Evolutionary conservation across 176 grass and related monocot genomes (phyloP), one percentile per base, ranked within the genome.

Genomic region (Musa beccarii): DNA sequence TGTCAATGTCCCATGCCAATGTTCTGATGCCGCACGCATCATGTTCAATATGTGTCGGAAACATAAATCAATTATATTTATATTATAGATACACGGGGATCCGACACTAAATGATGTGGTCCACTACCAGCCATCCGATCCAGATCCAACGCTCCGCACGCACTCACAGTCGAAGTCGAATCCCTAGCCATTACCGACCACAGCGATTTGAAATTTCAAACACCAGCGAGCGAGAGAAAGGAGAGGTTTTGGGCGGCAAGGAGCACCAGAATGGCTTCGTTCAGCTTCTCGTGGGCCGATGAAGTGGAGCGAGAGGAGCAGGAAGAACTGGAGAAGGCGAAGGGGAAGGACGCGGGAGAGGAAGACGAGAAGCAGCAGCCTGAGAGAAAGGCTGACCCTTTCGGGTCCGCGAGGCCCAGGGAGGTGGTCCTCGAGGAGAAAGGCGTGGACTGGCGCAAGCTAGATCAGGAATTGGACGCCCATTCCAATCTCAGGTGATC

Each of bases 251-350:
- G 15, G 23, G 51, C 50, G 63, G 53, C 68, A 54, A 63, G 9
- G 69, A 51, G 16, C 13, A 22, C 15, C 12, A 83, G 59, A 63
- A 54, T 20, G 55, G 87, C 62, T 53, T 65, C 80, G 17, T 86
- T 92, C 63, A 53, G 75, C 34, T 89, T 89, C 86, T 92, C 89
- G 14, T 92, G 89, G 89, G 89, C 89, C 2, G 89, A 92, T 63
- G 89, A 92, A 70, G 86, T 92, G 19, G 89, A 92, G 78, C 84
- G 81, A 52, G 86, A 92, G 76, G 86, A 92, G 59, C 24, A 16
- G 66, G 62, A 72, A 59, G 69, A 73, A 56, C 15, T 2, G 50
- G 9, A 75, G 55, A n/a, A 53, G 76, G 75, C 55, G 16, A 69
- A 53, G 51, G 82, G 74, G n/a, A 51, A 8, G 66, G 49, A 82